Conservation (phyloP, 2,329 filamentous ascomycete species). For the Huntiella savannae region DNA sequence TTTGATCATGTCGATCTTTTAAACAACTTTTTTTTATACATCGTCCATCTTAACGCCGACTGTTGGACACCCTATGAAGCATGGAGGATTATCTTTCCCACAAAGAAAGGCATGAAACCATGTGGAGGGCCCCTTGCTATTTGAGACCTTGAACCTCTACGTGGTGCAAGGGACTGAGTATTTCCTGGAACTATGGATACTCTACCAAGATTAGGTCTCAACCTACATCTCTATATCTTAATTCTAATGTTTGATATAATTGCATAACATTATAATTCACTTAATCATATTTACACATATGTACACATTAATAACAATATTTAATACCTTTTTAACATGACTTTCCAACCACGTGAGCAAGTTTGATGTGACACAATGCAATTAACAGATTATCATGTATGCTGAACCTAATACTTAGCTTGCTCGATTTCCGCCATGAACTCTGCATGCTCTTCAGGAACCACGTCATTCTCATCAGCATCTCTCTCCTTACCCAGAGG, state of each 20-base stretch:
- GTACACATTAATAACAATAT: no score
- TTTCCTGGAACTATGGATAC: background rate
- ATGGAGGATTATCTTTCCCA: constrained; percentile 10
- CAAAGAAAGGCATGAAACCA: constrained; percentile 9
- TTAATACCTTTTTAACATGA: no score
- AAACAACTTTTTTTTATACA: constrained; percentile 9
- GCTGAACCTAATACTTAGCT: no score
- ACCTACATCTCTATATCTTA: constrained; percentile 1
- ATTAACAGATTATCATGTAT: no score
- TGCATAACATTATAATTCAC: constrained; percentile 1
- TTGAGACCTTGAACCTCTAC: constrained; percentile 14
- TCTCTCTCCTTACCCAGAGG: constrained; percentile 13
- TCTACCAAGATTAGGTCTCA: constrained; percentile 9
- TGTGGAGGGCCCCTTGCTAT: constrained; percentile 14
- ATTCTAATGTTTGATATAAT: background rate
- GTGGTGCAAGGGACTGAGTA: constrained; percentile 14
- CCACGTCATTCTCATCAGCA: background rate
- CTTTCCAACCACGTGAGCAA: no score
- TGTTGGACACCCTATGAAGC: constrained; percentile 18
- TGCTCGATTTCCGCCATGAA: no score
- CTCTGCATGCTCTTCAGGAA: background rate
- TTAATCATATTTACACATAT: background rate
- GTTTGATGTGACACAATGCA: no score
- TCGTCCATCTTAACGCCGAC: constrained; percentile 20
- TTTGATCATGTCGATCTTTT: constrained; percentile 3